These are phyloP conservation scores for Astathelohania contejeani DNA, from an alignment of 371 early-diverging fungal genomes.

Conservation along the genomic window DNA sequence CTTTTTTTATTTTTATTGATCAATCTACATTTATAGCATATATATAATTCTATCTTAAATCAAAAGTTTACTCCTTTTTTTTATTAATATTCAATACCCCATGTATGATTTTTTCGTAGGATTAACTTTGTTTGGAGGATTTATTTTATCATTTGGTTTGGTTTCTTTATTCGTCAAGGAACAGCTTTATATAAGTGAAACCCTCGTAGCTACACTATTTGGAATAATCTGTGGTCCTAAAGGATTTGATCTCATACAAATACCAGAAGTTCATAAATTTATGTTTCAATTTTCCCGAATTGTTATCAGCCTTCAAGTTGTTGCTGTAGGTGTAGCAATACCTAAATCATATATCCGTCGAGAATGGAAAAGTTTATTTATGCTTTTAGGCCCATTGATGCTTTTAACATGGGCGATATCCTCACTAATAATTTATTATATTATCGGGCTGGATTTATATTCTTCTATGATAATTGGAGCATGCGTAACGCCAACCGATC, in stretches of 20 bases:
- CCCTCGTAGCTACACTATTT: constrained; percentile 64
- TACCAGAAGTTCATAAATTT: constrained; percentile 13
- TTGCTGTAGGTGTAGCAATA: constrained; percentile 45
- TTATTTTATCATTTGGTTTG: constrained; percentile 66
- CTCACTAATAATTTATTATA: constrained; percentile 57
- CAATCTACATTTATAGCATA: too few species aligned
- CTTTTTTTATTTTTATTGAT: too few species aligned
- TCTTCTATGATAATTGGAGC: constrained; percentile 58
- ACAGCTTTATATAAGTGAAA: constrained; percentile 67
- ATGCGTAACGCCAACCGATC: constrained; percentile 80
- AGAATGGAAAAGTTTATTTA: constrained; percentile 55
- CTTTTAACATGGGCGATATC: constrained; percentile 65
- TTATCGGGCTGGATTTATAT: constrained; percentile 31
- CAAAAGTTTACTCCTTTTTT: neutral
- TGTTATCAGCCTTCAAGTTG: constrained; percentile 49
- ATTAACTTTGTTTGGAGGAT: constrained; percentile 55
- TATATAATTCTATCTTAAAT: too few species aligned
- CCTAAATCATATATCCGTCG: constrained; percentile 42
- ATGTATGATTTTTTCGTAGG: neutral
- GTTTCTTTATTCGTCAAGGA: constrained; percentile 76
- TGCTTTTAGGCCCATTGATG: constrained; percentile 69
- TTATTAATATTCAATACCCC: neutral
- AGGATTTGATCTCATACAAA: neutral
- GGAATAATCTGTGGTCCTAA: constrained; percentile 69
- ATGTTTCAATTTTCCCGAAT: constrained; percentile 47